Evolutionary conservation across 768 basidiomycete species (phyloP).

Genomic region (Tylopilus subfusipes): DNA sequence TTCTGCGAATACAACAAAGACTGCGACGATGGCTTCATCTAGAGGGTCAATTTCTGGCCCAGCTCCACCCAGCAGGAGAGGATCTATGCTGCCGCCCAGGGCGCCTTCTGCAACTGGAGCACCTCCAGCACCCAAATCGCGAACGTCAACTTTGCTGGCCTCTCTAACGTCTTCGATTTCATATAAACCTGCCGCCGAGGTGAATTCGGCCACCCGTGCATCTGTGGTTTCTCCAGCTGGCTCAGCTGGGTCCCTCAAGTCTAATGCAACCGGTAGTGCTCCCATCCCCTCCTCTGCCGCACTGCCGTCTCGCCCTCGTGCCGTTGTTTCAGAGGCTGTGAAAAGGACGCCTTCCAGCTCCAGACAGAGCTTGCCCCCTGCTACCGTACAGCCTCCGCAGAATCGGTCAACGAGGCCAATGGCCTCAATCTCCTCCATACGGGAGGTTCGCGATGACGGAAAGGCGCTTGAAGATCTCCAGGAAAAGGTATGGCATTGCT

Average conservation of each 20-base stretch:
- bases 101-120: conserved; percentile 39
- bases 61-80: conserved; percentile 32
- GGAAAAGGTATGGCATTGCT: conserved; percentile 44
- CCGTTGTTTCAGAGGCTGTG: conserved; percentile 63
- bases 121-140: conserved; percentile 37
- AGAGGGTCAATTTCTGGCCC: conserved; percentile 29
- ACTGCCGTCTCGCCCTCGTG: conserved; percentile 51
- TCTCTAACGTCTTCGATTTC: conserved; percentile 24
- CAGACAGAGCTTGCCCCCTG: conserved; percentile 38
- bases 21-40: conserved; percentile 31
- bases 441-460: conserved; percentile 62
- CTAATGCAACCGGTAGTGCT: conserved; percentile 31
- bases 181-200: conserved; percentile 21
- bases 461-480: conserved; percentile 57
- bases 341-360: conserved; percentile 47
- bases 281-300: conserved; percentile 22
- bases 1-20: conserved; percentile 33
- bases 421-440: conserved; percentile 70
- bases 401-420: conserved; percentile 46
- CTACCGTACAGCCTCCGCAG: conserved; percentile 23
- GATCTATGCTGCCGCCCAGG: conserved; percentile 34
- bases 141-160: conserved; percentile 29
- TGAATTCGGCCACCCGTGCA: conserved; percentile 37
- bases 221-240: conserved; percentile 57
- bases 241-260: conserved; percentile 46